Evolutionary conservation across 2,329 filamentous ascomycete species (phyloP).

Genomic region (Alternaria hordeiaustralica): DNA sequence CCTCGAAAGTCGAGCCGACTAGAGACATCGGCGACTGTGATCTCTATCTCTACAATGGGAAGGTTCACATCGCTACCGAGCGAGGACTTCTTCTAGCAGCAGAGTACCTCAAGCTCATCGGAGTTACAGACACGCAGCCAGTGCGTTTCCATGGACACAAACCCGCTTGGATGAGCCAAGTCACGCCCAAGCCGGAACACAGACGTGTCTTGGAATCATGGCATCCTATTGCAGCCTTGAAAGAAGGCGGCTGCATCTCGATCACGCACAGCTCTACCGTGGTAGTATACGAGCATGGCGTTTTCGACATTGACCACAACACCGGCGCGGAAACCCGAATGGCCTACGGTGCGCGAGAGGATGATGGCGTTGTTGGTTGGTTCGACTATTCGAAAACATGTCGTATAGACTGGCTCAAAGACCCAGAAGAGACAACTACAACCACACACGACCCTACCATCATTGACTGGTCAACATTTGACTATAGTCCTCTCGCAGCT

Average conservation of each 20-base stretch:
- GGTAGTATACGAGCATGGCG: background rate
- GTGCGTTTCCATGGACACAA: constrained; percentile 24
- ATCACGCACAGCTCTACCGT: background rate
- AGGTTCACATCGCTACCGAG: constrained; percentile 25
- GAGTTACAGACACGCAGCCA: constrained; percentile 19
- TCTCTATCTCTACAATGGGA: constrained; percentile 20
- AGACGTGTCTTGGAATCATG: background rate
- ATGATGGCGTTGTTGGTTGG: constrained; percentile 7
- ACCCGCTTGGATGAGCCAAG: constrained; percentile 21
- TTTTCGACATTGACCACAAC: background rate
- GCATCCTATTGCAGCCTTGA: background rate
- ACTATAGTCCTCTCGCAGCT: constrained; percentile 3
- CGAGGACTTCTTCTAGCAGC: constrained; percentile 19
- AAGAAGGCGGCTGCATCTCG: background rate
- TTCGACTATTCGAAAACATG: constrained; percentile 9
- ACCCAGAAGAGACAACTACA: background rate
- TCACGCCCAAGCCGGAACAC: background rate
- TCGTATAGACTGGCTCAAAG: constrained; percentile 6
- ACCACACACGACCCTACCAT: background rate
- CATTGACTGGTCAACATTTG: constrained; percentile 6
- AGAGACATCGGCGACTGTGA: constrained; percentile 21
- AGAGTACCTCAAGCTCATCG: constrained; percentile 22
- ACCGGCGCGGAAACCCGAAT: background rate
- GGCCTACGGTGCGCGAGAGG: background rate
- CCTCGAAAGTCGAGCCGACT: background rate